Base-by-base conservation (phyloP, 1,284 basidiomycete species). In the Trichosporon sp. region DNA sequence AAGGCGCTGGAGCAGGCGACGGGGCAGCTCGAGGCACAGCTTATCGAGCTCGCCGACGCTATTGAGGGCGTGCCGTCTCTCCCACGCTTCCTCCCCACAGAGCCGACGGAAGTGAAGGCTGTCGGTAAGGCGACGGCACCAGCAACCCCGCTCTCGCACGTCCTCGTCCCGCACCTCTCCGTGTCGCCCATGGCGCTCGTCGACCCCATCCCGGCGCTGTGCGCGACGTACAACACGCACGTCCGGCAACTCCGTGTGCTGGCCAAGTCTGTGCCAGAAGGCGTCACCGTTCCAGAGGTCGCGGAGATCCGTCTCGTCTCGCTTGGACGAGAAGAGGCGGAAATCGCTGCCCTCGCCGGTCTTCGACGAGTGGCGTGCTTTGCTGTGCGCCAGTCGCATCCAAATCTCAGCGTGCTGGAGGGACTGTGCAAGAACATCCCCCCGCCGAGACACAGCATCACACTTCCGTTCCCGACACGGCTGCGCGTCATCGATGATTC, bases 311-410 rank as follows among this genome's bases (percentile, higher is more conserved):
- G 88, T 77, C 83, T 95, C 16, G 86, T 93, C n/a, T 87, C 90
- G 12, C 84, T 96, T 14, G 90, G 91, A 2, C 87, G 87, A 74
- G 90, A 92, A 1, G 93, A 96, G 82, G 66, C 78, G 16, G 82
- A 86, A 7, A 81, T 96, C 38, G 89, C 92, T 0, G 86, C 87
- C 59, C 85, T 87, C 1, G 77, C 91, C 14, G 91, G 91, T 6
- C 79, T 95, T 26, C 86, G 91, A 43, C 87, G 93, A 70, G 88
- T 90, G 1, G 88, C 93, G 0, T 88, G 89, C 5, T 70, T 96
- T 56, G 90, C 89, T 11, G 80, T 94, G 43, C 65, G 79, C 76
- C 54, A 69, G 16, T 77, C 76, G 3, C 80, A 81, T 67, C 80
- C 82, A 0, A 67, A 73, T 1, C n/a, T 78, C 2, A 31, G 67